Evolutionary conservation across 345 rosid species (phyloP).

Genomic region (Salix caprea): DNA sequence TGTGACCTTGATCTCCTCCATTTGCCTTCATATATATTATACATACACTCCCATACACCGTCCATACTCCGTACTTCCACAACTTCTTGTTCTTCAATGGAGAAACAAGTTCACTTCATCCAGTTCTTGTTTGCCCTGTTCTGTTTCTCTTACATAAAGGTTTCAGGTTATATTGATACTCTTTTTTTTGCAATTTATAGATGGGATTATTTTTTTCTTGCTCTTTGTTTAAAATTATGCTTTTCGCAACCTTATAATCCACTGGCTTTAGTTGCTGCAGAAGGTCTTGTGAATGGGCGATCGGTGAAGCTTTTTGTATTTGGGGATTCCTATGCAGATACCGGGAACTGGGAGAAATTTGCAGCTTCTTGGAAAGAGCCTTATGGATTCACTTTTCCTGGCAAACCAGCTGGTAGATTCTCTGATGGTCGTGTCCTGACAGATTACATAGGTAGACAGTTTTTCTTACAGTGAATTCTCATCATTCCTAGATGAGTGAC

Average conservation of each 20-base stretch:
- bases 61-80: neutral
- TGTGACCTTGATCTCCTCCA: no score
- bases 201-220: neutral
- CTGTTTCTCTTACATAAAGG: neutral
- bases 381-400: constrained; percentile 58
- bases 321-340: constrained; percentile 70
- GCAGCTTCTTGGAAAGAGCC: constrained; percentile 51
- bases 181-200: neutral
- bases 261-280: neutral
- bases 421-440: constrained; percentile 61
- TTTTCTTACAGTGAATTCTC: neutral
- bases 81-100: neutral
- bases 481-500: neutral
- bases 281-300: neutral
- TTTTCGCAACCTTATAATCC: neutral
- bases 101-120: neutral
- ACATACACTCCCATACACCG: neutral
- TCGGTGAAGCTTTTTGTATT: constrained; percentile 51
- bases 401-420: constrained; percentile 56
- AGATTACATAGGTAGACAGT: constrained; percentile 39
- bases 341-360: constrained; percentile 45
- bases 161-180: neutral
- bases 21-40: no score
- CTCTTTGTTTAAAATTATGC: neutral
- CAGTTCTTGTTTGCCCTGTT: neutral